Base-by-base conservation (phyloP, 108 stramenopile genomes). In the Seminavis robusta region DNA sequence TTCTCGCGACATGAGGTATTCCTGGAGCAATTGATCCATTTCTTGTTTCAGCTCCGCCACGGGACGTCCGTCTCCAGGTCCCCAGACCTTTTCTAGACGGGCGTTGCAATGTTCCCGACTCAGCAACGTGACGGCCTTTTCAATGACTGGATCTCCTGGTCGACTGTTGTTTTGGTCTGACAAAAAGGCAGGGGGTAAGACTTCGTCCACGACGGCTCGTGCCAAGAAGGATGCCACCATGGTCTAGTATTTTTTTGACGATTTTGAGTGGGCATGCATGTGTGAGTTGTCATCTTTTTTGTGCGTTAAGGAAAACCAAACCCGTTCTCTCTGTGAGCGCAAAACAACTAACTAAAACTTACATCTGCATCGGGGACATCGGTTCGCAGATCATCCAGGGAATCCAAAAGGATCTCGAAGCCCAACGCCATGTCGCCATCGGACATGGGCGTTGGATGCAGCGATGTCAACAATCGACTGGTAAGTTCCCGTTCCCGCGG, bases 141-240 rank as follows among this genome's bases (percentile, higher is more conserved):
- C 92, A 21, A 95, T 77, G 8, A 95, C 90, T 3, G 60, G 44
- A 44, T 90, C 94, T 13, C 86, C 88, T 4, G 85, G 83, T 47
- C 84, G 81, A 23, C 59, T 47, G 59, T 94, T 83, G 75, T 92
- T 85, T 47, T 88, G 78, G 43, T 95, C 88, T n/a, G 81, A 88
- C 17, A 98, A 62, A 55, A 91, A 98, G 23, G 94, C 92, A 13
- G 97, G 97, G 9, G 97, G 85, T 13, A 98, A 63, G 28, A 98
- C 90, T 61, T 98, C 97, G 61, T 98, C 97, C 16, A 92, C 88
- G 9, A 98, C 94, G 7, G 95, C 97, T 3, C 97, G 81, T 3
- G 97, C 97, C 19, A 95, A 57, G 64, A 95, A 98, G 43, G 69
- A 71, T 0, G 88, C 87, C 15, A 95, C 80, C 73, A 88, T 88